phyloP scores from a whole-genome alignment of 2,329 filamentous ascomycete genomes.

The Peltaster fructicola region DNA sequence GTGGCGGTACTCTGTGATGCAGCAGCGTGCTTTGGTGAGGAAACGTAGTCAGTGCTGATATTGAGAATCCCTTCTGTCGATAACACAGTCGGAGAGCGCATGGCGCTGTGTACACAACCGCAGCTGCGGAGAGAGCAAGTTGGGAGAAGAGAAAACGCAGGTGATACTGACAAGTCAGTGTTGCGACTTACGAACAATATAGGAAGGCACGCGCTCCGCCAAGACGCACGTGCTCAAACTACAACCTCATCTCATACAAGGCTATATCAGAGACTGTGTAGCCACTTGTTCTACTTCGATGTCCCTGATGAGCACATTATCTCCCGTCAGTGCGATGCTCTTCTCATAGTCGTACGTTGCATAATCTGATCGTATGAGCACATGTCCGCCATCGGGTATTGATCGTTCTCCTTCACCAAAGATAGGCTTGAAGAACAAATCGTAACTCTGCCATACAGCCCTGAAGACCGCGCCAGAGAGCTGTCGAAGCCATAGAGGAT shows the following conservation, averaged over 20 bases:
- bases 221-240: constrained; percentile 1
- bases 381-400: constrained; percentile 14
- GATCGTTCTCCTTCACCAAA: constrained; percentile 81
- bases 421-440: constrained; percentile 40
- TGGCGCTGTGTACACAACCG: not conserved
- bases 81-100: too few species aligned
- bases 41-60: constrained; percentile 1
- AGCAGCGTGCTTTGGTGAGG: constrained; percentile 2
- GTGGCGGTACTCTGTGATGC: not conserved
- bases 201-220: constrained; percentile 1
- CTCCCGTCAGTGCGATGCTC: constrained; percentile 2
- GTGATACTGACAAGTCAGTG: not conserved
- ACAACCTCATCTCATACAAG: constrained; percentile 2
- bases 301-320: not conserved
- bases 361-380: not conserved
- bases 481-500: constrained; percentile 48
- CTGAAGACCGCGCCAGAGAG: constrained; percentile 36
- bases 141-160: constrained; percentile 3
- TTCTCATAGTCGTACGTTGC: constrained; percentile 1
- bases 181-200: not conserved
- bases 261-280: not conserved
- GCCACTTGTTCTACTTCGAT: constrained; percentile 2
- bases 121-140: not conserved
- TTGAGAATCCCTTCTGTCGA: not conserved
- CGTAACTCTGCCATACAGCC: constrained; percentile 47